These are phyloP conservation scores for Phoenix roebelenii DNA, from an alignment of 176 grass and related monocot genomes.

Conservation along the genomic window DNA sequence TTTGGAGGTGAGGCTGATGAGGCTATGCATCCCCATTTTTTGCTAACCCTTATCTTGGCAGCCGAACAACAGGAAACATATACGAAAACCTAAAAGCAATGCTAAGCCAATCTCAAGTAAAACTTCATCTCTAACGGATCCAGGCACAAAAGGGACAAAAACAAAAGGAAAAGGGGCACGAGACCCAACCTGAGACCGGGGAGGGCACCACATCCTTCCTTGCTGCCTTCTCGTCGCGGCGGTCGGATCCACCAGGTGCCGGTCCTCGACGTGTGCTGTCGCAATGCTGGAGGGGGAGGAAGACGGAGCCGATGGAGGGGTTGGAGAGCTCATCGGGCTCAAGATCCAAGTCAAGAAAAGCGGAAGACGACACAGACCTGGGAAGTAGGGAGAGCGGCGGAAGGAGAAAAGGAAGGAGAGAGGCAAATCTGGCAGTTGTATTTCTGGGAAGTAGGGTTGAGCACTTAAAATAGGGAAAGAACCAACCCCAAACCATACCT, in stretches of 20 bases:
- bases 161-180: not conserved
- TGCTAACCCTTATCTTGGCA: too few species aligned
- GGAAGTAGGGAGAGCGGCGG: not conserved
- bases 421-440: constrained; percentile 32
- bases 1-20: too few species aligned
- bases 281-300: constrained; percentile 36
- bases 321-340: constrained; percentile 37
- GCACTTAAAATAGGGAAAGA: not conserved
- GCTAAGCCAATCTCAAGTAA: too few species aligned
- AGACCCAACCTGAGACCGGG: not conserved
- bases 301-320: constrained; percentile 34
- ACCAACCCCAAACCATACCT: constrained; percentile 28
- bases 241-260: constrained; percentile 3
- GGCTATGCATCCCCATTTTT: too few species aligned
- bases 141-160: too few species aligned
- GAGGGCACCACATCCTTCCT: not conserved
- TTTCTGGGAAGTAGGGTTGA: constrained; percentile 24
- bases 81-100: too few species aligned
- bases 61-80: too few species aligned
- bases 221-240: not conserved
- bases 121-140: too few species aligned
- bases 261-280: constrained; percentile 24
- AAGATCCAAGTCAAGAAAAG: constrained; percentile 21
- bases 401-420: not conserved
- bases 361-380: not conserved